Base-by-base conservation (phyloP, 2,329 filamentous ascomycete species). In the Aspergillus felis region DNA sequence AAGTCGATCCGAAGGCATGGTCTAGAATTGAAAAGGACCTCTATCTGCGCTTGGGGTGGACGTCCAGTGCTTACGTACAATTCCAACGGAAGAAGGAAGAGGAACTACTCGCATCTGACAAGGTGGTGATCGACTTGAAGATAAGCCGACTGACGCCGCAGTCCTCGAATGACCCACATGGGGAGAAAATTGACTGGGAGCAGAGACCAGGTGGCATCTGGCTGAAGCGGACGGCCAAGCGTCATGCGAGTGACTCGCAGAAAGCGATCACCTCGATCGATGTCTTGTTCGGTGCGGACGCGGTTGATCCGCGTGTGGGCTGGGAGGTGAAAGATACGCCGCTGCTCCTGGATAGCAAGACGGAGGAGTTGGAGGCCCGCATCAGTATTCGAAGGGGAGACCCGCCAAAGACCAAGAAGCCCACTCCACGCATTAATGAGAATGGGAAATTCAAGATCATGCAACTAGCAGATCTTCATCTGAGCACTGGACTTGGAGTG, bases 361-460 rank as follows among this genome's bases (percentile, higher is more conserved):
- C 73, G 10, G 82, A 86, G 41, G 77, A 83, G 9, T 86, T 87
- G 25, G 86, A 88, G 62, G 86, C 90, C 24, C 87, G 92, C 59
- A 74, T 99, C 56, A 95, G 86, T 27, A 81, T 97, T 51, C 85
- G 91, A 52, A 84, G 90, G 65, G 93, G 94, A 2, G 79, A 81
- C 53, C 84, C 84, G 24, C 78, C 80, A 24, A 84, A 87, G 63
- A 74, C 82, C 38, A 83, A 86, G 67, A 92, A 88, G 71, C 89
- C 90, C 0, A 79, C 85, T 42, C 90, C 88, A 10, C 85, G 90
- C 57, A 91, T 99, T 61, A 84, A 85, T 47, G 91, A 95, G 60
- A 91, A 94, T 71, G 94, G 93, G 29, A 91, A 89, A 66, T 97
- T 97, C 80, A 97, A 97, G 79, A 96, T 99, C 63, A 86, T 99